Conservation (phyloP, 2,329 filamentous ascomycete species). For the Colletotrichum australisinense region DNA sequence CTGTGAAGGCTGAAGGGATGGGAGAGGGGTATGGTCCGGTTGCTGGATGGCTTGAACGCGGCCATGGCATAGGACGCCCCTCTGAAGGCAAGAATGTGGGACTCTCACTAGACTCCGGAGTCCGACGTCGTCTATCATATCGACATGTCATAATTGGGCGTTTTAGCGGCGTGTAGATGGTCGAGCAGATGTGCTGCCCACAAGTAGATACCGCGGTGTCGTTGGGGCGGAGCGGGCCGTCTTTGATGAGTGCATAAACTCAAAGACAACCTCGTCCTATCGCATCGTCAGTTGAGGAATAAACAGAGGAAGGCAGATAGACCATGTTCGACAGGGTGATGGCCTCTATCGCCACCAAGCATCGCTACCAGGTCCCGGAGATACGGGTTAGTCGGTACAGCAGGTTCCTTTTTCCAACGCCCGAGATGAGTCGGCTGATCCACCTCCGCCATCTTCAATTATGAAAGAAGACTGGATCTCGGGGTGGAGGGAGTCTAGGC, state of each 20-base stretch:
- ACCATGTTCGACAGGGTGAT: neutral
- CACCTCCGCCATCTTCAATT: neutral
- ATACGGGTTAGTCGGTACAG: neutral
- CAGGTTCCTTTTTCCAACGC: neutral
- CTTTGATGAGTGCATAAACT: neutral
- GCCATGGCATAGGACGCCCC: neutral
- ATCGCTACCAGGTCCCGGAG: no score
- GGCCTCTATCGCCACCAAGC: neutral
- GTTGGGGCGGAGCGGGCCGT: neutral
- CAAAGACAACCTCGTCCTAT: neutral
- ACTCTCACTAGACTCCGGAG: neutral
- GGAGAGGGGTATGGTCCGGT: neutral
- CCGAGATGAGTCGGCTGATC: neutral
- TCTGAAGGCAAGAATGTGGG: neutral
- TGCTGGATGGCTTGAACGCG: neutral
- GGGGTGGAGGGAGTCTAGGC: neutral
- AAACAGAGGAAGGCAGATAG: neutral
- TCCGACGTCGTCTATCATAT: constrained; percentile 11
- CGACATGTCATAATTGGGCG: constrained; percentile 11
- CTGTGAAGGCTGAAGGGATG: neutral
- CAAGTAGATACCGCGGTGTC: neutral
- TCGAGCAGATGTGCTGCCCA: neutral
- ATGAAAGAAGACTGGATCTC: neutral
- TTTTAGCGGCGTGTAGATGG: neutral
- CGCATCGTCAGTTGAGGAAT: neutral